Evolutionary conservation across 495 filamentous ascomycete species (phyloP).

Genomic region (Thermothielavioides terrestris): DNA sequence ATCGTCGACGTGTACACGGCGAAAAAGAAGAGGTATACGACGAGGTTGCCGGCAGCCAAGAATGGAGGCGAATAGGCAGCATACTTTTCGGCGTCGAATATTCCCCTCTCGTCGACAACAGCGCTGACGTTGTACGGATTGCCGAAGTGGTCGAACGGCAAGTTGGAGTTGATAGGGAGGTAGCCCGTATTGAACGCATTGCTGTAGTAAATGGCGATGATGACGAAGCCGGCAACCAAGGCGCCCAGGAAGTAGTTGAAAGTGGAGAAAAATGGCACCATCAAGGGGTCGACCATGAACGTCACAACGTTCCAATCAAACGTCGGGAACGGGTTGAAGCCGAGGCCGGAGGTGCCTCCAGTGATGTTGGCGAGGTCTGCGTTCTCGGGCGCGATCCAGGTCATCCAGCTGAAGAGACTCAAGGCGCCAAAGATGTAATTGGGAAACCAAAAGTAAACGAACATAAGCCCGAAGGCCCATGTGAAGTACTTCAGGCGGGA

Average conservation of each 20-base stretch:
- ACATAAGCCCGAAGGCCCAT: slow-evolving; percentile 29
- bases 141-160: slow-evolving; percentile 32
- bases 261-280: slow-evolving; percentile 38
- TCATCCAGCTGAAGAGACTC: slow-evolving; percentile 35
- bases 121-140: slow-evolving; percentile 29
- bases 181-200: slow-evolving; percentile 34
- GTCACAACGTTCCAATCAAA: slow-evolving; percentile 37
- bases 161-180: slow-evolving; percentile 33
- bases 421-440: slow-evolving; percentile 35
- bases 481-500: slow-evolving; percentile 31
- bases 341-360: slow-evolving; percentile 27
- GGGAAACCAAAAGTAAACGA: slow-evolving; percentile 39
- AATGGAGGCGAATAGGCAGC: slow-evolving; percentile 34
- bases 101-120: slow-evolving; percentile 27
- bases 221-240: slow-evolving; percentile 22
- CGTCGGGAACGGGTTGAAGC: slow-evolving; percentile 33
- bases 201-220: slow-evolving; percentile 30
- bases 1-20: slow-evolving; percentile 33
- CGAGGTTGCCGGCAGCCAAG: slow-evolving; percentile 27
- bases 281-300: slow-evolving; percentile 30
- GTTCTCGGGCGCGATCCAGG: slow-evolving; percentile 36
- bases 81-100: slow-evolving; percentile 32
- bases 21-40: slow-evolving; percentile 35
- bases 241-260: slow-evolving; percentile 33
- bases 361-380: slow-evolving; percentile 22